These are phyloP conservation scores for Nakazawaea ambrosiae DNA, from an alignment of 805 yeast genomes.

Conservation along the genomic window DNA sequence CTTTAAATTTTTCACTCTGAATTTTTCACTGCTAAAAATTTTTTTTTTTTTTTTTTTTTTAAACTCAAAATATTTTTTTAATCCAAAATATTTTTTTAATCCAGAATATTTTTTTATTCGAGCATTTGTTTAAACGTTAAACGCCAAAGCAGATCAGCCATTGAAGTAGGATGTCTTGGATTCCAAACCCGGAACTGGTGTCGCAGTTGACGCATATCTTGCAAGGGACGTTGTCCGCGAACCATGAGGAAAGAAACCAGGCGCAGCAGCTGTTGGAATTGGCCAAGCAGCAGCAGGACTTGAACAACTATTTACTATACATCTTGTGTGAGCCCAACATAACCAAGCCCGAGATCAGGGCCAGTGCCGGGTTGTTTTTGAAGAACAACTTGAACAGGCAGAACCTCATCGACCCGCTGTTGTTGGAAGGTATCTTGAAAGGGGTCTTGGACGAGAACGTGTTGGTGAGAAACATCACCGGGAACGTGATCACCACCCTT, in stretches of 20 bases:
- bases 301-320: slow-evolving; percentile 72
- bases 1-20: no score
- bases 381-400: slow-evolving; percentile 61
- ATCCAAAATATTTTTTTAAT: no score
- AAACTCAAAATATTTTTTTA: no score
- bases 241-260: slow-evolving; percentile 42
- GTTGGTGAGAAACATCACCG: slow-evolving; percentile 82
- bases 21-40: no score
- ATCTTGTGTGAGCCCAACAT: slow-evolving; percentile 47
- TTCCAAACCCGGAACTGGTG: slow-evolving; percentile 55
- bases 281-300: slow-evolving; percentile 68
- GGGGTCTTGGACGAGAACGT: slow-evolving; percentile 46
- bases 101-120: no score
- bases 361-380: slow-evolving; percentile 81
- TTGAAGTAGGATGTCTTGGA: slow-evolving; percentile 64
- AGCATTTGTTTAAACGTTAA: no score
- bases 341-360: slow-evolving; percentile 47
- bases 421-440: slow-evolving; percentile 27
- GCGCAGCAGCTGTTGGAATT: slow-evolving; percentile 71
- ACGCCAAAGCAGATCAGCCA: no score
- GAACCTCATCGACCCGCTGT: slow-evolving; percentile 25
- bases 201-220: slow-evolving; percentile 61
- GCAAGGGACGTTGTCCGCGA: slow-evolving; percentile 62
- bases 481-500: slow-evolving; percentile 81
- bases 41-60: no score